Conservation (phyloP, 768 basidiomycete species). For the Serendipita indica region DNA sequence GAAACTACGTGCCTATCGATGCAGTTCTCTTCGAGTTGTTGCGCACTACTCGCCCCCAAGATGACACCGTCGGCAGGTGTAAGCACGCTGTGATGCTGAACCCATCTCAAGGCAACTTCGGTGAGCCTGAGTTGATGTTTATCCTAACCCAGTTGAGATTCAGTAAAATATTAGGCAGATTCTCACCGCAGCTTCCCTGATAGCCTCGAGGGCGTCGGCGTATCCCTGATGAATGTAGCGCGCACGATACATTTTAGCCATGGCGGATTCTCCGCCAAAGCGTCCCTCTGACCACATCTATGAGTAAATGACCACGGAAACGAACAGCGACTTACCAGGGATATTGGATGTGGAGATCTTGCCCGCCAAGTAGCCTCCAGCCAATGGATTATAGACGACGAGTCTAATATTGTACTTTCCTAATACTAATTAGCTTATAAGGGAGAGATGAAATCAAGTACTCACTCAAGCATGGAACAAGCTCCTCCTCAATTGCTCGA, state of each 20-base stretch:
- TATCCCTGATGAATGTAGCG: slow-evolving; percentile 32
- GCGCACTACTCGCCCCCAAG: slow-evolving; percentile 33
- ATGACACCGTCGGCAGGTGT: slow-evolving; percentile 32
- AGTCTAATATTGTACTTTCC: slow-evolving; percentile 39
- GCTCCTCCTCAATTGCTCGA: slow-evolving; percentile 31
- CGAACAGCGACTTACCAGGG: background rate
- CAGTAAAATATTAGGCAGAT: background rate
- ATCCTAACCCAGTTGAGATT: slow-evolving; percentile 23
- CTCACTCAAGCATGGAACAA: slow-evolving; percentile 38
- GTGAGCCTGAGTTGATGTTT: slow-evolving; percentile 33
- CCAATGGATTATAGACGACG: slow-evolving; percentile 43
- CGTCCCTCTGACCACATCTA: slow-evolving; percentile 22
- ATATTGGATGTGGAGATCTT: slow-evolving; percentile 26
- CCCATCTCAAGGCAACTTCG: slow-evolving; percentile 48
- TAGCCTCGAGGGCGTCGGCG: slow-evolving; percentile 29
- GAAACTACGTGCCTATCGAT: slow-evolving; percentile 20
- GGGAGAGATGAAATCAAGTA: background rate
- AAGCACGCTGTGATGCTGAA: slow-evolving; percentile 40
- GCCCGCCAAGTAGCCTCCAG: slow-evolving; percentile 45
- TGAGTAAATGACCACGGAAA: background rate
- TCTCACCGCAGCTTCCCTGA: slow-evolving; percentile 28
- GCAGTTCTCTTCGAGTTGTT: slow-evolving; percentile 32
- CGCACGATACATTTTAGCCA: slow-evolving; percentile 33
- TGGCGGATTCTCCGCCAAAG: slow-evolving; percentile 22
- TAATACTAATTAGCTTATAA: background rate